phyloP scores from a whole-genome alignment of 2,329 filamentous ascomycete species.

The Fusarium continuum region DNA sequence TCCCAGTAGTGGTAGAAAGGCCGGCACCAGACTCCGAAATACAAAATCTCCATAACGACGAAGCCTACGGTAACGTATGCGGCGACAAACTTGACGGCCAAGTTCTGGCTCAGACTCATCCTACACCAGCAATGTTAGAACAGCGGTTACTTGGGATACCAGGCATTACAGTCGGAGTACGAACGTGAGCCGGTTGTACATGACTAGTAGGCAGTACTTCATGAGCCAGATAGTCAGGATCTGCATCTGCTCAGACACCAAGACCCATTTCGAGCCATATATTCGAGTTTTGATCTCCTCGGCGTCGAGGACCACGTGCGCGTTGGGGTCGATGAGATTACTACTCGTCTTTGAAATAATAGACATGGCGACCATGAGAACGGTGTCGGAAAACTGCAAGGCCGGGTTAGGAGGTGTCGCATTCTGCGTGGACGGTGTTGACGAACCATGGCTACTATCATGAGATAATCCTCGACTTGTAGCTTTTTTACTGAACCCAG shows the following conservation, averaged over 20 bases:
- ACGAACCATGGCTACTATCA: conserved; percentile 62
- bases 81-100: conserved; percentile 59
- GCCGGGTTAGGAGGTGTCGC: not conserved
- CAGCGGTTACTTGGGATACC: not conserved
- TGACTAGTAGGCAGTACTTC: conserved; percentile 65
- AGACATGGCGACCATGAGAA: conserved; percentile 64
- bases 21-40: conserved; percentile 62
- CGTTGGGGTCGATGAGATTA: conserved; percentile 64
- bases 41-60: conserved; percentile 61
- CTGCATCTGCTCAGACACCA: conserved; percentile 70
- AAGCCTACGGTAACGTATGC: conserved; percentile 58
- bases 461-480: conserved; percentile 65
- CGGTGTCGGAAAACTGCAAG: conserved; percentile 58
- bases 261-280: conserved; percentile 68
- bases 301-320: conserved; percentile 56
- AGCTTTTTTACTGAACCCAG: conserved; percentile 58
- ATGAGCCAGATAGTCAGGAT: conserved; percentile 65
- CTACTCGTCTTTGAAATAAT: conserved; percentile 64
- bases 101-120: conserved; percentile 56
- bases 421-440: not conserved
- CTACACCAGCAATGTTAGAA: conserved; percentile 44
- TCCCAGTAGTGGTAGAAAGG: conserved; percentile 67
- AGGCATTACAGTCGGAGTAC: conserved; percentile 28
- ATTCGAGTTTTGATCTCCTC: conserved; percentile 53
- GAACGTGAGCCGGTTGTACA: conserved; percentile 65